Evolutionary conservation across 345 rosid species (phyloP), one percentile per base, ranked within the genome.

Genomic region (Populus ilicifolia): DNA sequence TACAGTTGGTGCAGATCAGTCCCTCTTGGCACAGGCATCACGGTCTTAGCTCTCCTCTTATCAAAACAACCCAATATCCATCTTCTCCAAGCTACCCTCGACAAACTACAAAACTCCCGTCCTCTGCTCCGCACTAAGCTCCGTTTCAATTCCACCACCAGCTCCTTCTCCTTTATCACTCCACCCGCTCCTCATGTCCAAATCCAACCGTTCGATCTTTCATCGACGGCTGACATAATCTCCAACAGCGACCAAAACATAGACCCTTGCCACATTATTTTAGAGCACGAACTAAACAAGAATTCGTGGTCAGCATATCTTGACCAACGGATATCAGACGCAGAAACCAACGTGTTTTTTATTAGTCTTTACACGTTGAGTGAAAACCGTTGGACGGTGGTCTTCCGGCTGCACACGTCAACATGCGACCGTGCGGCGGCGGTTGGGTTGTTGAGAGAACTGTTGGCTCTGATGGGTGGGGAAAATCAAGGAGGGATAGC

Each of bases 1-100:
- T 83, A 84, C 78, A 90, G 97, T 73, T 95, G 98, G 99, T 95
- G 98, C 89, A 88, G 81, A 82, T 96, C 97, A 6, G 90, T 93
- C 13, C 86, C 90, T 3, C 77, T 74, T n/a, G 99, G 99, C 66
- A 95, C 97, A 20, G 98, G 98, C 71, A 86, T 86, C 83, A 88
- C 97, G 25, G 98, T 92, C 78, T 80, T 95, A 18, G 87, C 89
- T 66, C 92, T 95, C 76, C 87, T 85, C 70, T 81, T 90, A 8
- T 76, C 89, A 16, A 83, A 83, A 69, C 81, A 76, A 1, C 91
- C 90, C 0, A 71, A 88, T 46, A 77, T 88, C 54, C 66, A 81
- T 21, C 61, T 68, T 79, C 83, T 93, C 84, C 89, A 86, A 80
- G 66, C 66, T 9, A 86, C 88, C 83, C 85, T 95, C 86, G 78